phyloP scores from a whole-genome alignment of 2,329 filamentous ascomycete genomes.

The Claviceps sp. region DNA sequence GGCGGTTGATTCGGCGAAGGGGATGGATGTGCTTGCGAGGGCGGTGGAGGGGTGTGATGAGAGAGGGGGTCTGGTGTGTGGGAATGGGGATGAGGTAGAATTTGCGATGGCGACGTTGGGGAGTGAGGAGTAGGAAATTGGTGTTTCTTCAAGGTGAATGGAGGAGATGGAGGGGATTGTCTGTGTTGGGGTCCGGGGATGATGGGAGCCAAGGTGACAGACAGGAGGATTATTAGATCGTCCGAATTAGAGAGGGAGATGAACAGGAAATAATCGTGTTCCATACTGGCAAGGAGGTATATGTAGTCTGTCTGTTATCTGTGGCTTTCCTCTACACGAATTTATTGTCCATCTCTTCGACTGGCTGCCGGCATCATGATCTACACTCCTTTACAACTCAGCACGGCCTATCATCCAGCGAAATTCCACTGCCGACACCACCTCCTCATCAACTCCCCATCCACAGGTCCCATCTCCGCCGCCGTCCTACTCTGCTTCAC shows the following conservation, averaged over 20 bases:
- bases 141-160: not conserved
- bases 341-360: no score
- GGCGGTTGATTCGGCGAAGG: conserved; percentile 36
- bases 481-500: conserved; percentile 27
- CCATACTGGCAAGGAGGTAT: no score
- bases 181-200: not conserved
- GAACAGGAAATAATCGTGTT: no score
- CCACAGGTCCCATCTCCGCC: conserved; percentile 26
- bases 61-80: conserved; percentile 36
- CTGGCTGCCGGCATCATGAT: no score
- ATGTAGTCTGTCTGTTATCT: no score
- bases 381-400: no score
- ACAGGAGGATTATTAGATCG: no score
- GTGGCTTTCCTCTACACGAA: no score
- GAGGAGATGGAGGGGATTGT: no score
- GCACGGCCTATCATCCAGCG: no score
- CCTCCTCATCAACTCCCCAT: conserved; percentile 28
- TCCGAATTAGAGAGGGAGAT: no score
- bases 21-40: conserved; percentile 26
- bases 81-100: conserved; percentile 35
- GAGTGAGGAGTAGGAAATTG: not conserved
- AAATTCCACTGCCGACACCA: conserved; percentile 34
- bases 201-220: no score
- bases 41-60: conserved; percentile 31
- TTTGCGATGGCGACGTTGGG: conserved; percentile 11